A percentile compares a stretch with the other conserved stretches of the same genome.
These are phyloP conservation scores for Circinella umbellata DNA, from an alignment of 371 early-diverging fungal species.

Conservation along the genomic window DNA sequence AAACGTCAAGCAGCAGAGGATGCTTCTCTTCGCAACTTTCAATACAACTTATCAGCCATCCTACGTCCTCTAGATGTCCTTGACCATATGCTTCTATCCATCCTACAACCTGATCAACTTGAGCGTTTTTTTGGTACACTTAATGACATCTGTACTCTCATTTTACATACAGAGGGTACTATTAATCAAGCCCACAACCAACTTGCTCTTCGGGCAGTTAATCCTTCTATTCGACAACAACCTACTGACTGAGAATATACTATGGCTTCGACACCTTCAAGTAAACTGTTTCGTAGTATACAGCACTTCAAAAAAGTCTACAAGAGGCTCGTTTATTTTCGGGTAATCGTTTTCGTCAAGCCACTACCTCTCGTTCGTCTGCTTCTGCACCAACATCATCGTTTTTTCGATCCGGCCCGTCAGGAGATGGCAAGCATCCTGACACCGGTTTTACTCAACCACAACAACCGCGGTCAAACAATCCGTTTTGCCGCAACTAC, in stretches of 20 bases:
- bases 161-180: neutral
- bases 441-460: neutral
- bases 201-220: conserved; percentile 17
- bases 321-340: neutral
- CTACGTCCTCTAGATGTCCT: conserved; percentile 19
- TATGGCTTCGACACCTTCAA: neutral
- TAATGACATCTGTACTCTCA: conserved; percentile 11
- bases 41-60: conserved; percentile 17
- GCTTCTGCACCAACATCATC: neutral
- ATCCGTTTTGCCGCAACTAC: neutral
- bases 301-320: neutral
- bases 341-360: neutral
- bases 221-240: conserved; percentile 4
- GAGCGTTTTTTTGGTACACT: conserved; percentile 13
- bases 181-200: conserved; percentile 14
- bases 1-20: conserved; percentile 7
- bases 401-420: neutral
- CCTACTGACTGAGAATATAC: neutral
- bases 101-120: neutral
- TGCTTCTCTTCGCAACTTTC: conserved; percentile 12
- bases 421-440: neutral
- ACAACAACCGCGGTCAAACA: neutral
- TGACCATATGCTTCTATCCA: conserved; percentile 5
- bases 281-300: neutral
- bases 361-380: neutral